Conservation (phyloP, 2,329 filamentous ascomycete species). For the Emydomyces testavorans region DNA sequence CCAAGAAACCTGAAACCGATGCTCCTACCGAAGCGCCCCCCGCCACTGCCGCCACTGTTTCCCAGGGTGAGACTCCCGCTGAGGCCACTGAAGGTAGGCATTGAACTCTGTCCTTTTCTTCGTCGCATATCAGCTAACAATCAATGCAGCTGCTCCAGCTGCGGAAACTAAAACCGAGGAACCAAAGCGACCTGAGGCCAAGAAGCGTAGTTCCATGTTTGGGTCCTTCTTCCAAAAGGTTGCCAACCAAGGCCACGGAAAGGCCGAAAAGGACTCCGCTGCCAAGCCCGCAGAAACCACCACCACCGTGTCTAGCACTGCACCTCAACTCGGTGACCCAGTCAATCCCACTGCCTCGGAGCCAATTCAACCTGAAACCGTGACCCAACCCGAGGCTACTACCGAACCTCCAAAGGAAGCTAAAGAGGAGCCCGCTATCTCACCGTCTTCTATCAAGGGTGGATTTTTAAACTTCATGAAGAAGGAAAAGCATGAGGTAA, state of each 20-base stretch:
- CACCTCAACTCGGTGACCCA: conserved; percentile 39
- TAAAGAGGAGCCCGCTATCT: conserved; percentile 24
- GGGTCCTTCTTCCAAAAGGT: conserved; percentile 64
- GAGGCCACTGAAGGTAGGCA: conserved; percentile 29
- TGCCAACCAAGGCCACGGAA: conserved; percentile 31
- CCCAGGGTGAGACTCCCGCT: conserved; percentile 27
- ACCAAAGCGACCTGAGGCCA: conserved; percentile 33
- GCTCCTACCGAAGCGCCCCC: conserved; percentile 35
- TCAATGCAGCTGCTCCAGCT: conserved; percentile 33
- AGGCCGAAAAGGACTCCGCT: conserved; percentile 39
- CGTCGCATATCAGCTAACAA: conserved; percentile 4
- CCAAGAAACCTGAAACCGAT: conserved; percentile 27
- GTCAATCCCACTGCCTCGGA: conserved; percentile 30
- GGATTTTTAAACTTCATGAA: conserved; percentile 25
- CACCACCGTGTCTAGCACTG: conserved; percentile 37
- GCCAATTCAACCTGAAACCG: conserved; percentile 32
- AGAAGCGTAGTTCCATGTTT: conserved; percentile 78
- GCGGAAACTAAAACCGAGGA: conserved; percentile 45
- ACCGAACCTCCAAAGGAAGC: conserved; percentile 21
- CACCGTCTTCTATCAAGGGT: conserved; percentile 27
- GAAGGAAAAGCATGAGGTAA: conserved; percentile 25
- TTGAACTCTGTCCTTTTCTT: conserved; percentile 4
- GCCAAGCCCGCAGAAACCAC: conserved; percentile 39
- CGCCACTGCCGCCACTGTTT: conserved; percentile 22
- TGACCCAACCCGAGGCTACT: conserved; percentile 32